A percentile compares a stretch with the other conserved stretches of the same genome.
Conservation (phyloP, 768 basidiomycete species). For the Boletellus emodensis region DNA sequence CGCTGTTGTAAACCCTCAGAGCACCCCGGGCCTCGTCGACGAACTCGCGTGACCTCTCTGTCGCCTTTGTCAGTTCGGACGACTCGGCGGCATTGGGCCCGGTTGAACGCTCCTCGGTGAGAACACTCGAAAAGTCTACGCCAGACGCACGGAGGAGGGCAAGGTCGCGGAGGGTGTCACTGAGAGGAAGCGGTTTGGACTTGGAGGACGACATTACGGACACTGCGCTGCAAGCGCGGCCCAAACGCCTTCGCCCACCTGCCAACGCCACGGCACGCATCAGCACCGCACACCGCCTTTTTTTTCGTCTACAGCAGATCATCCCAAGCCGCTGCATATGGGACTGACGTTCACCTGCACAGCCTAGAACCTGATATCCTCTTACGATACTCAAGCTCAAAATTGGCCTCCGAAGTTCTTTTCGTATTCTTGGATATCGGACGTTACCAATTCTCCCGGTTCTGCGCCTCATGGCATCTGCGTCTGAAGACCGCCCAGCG, state of each 20-base stretch:
- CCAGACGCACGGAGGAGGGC: conserved; percentile 64
- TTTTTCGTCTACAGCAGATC: no score
- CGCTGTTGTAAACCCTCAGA: conserved; percentile 41
- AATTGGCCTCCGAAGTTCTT: background rate
- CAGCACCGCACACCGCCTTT: no score
- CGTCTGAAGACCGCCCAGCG: conserved; percentile 7
- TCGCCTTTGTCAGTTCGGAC: conserved; percentile 16
- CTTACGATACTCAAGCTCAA: background rate
- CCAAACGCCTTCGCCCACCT: background rate
- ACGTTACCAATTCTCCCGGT: no score
- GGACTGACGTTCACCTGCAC: background rate
- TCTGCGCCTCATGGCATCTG: conserved; percentile 12
- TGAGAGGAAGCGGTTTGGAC: conserved; percentile 47
- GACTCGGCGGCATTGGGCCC: conserved; percentile 4
- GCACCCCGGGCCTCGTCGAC: conserved; percentile 52
- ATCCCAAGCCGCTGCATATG: no score
- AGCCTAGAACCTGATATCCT: background rate
- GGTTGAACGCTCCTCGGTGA: conserved; percentile 13
- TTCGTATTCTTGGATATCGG: background rate
- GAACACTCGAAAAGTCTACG: conserved; percentile 35
- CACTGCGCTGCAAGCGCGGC: background rate
- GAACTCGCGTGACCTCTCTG: conserved; percentile 54
- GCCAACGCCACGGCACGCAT: background rate
- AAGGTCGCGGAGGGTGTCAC: conserved; percentile 64
- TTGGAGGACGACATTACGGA: conserved; percentile 28